Evolutionary conservation across 371 early-diverging fungal genomes (phyloP), one percentile per base, ranked within the genome.

Genomic region (Mortierella sp.): DNA sequence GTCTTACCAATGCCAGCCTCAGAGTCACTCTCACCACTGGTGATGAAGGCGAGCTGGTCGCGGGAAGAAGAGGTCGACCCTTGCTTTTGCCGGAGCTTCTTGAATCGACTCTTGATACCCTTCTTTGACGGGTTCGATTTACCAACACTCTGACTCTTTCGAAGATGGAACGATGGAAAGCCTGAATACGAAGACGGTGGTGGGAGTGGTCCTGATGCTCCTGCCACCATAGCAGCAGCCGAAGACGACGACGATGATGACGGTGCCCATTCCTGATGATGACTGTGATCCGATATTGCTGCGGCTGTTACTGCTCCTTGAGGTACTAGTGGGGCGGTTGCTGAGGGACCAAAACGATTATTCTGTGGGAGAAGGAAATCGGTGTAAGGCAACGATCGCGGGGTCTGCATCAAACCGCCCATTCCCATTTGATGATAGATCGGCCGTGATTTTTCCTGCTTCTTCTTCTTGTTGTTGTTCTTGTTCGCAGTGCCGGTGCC

Each of bases 1-100:
- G 43, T 47, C 66, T 64, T 74, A 81, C 82, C 78, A 41, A 66
- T 66, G 19, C 74, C 70, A 11, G 82, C 72, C 45, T 82, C 83
- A 43, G 83, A 82, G 47, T 82, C 83, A 70, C 83, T 82, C 43
- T 82, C 83, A 9, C 78, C 74, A 63, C 78, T 81, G 3, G 82
- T 81, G 50, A 77, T 74, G 37, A 77, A 77, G 4, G 77, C 74
- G 47, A 68, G 66, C 22, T 39, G 55, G 24, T 41, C 55, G 14
- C 48, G 65, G 22, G 37, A 5, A 8, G 71, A 68, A 26, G 74
- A 68, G 19, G 64, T 55, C 2, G 77, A 77, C 19, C 74, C 65
- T 44, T 73, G 83, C 14, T 68, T 70, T n/a, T 72, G 71, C 48
- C 78, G 74, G 41, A 82, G 75, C 34, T 74, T 77, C 64, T 67